Evolutionary conservation across 768 basidiomycete genomes (phyloP), one percentile per base, ranked within the genome.

Genomic region (Megacollybia marginata): DNA sequence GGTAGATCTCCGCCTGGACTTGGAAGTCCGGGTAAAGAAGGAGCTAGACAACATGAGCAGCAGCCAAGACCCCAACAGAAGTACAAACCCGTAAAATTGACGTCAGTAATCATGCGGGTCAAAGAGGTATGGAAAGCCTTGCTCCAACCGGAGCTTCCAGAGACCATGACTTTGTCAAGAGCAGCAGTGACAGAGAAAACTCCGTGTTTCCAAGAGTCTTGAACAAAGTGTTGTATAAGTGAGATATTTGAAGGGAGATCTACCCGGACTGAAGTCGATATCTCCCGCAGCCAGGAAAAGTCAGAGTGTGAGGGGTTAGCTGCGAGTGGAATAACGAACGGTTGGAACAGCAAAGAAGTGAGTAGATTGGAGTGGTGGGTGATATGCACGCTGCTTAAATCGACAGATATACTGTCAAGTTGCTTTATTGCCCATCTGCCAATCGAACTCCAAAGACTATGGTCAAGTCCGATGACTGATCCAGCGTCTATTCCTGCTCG

Each of bases 401-500:
- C 66, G 38, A 85, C 71, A 5, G 85, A 74, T 11, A 86, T 76
- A 12, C 65, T 69, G 53, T 78, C 76, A 47, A 91, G 56, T 11
- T 60, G 65, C 33, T 70, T 69, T 31, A 90, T 73, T 5, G 84
- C 78, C 75, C 85, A 82, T 33, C 84, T 72, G 2, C 86, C 88
- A 15, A 88, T 50, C 2, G 75, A 68, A 63, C 84, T 88, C 82
- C 82, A 85, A 31, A 79, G 51, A 42, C 64, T 64, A n/a, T 59
- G 53, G 43, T 80, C 51, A 6, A 79, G 35, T 31, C 69, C 68
- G 12, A 85, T 66, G 16, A 80, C 66, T 9, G 70, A 61, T 2
- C 83, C 85, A 7, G 82, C 85, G 59, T 89, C 79, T n/a, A 90
- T 52, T 0, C 88, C 88, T 13, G 85, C 59, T 44, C 73, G 68